Evolutionary conservation across 23 red algal species (phyloP), one percentile per base, ranked within the genome.

Genomic region (Agarophyton chilense): DNA sequence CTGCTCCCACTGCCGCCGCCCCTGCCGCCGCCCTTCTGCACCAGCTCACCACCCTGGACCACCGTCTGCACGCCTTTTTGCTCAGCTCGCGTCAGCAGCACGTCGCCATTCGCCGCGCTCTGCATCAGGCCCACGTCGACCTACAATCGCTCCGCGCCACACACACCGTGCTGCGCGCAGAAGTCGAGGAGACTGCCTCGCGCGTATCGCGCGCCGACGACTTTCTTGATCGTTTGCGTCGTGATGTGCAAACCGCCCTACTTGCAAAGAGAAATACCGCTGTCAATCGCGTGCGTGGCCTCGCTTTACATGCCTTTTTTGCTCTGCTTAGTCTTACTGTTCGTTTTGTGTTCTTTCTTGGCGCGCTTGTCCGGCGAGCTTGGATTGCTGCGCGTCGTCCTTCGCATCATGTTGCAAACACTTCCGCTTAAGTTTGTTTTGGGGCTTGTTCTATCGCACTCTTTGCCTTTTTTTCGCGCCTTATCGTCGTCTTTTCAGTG

Each of bases 81-180:
- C 19, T 49, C 41, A 29, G 29, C 10, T 74, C 68, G 24, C 68
- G 68, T 1, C 68, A 74, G 43, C 68, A 74, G 43, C 68, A 74
- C 18, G 40, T 74, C 34, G 68, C 68, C 24, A 74, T 74, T 26
- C 38, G 68, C 21, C 68, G 68, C 21, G 68, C 68, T 2, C 36
- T 74, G 24, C 68, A 74, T 47, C 68, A 74, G 40, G 68, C 68
- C 17, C 68, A 74, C 3, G 68, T 74, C 4, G 68, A 74, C n/a
- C 34, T 74, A 39, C 68, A 74, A 26, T 74, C 68, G 21, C n/a
- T 74, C 19, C 68, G 68, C 25, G 68, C 68, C 16, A 49, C 68
- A 13, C 68, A 74, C 18, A 46, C 33, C 41, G 68, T 74, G 2
- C 41, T 74, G 68, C 68, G 38, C 68, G 68, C 41, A 0, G 68